Evolutionary conservation across 192 early-diverging fungal species (phyloP).

Genomic region (Mortierella alpina): DNA sequence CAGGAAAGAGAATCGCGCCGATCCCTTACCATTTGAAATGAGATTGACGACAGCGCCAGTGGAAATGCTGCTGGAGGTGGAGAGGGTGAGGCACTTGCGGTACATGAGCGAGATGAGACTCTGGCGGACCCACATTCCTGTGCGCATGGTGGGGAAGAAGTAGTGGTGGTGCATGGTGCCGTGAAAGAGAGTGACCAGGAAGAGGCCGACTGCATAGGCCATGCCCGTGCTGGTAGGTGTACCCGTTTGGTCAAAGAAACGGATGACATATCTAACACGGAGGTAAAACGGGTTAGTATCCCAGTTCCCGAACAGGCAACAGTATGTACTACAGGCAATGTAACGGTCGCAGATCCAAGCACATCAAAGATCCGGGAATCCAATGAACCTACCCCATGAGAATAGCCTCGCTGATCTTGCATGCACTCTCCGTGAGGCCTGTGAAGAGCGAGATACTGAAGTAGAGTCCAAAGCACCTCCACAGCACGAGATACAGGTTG

Average conservation of each 20-base stretch:
- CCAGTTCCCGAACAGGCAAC: no score
- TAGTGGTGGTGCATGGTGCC: constrained; percentile 55
- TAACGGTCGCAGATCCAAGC: no score
- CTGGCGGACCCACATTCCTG: constrained; percentile 49
- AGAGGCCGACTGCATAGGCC: constrained; percentile 47
- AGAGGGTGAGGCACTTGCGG: constrained; percentile 50
- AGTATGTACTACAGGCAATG: neutral
- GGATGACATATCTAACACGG: constrained; percentile 38
- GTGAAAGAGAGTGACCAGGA: constrained; percentile 52
- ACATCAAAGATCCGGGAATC: no score
- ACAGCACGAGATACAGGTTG: constrained; percentile 40
- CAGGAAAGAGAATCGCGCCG: neutral
- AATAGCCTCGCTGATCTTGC: constrained; percentile 57
- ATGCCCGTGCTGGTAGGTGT: constrained; percentile 31
- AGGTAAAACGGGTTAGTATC: neutral
- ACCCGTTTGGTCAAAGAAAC: constrained; percentile 36
- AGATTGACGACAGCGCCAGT: constrained; percentile 55
- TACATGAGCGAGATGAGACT: constrained; percentile 54
- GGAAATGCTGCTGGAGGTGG: constrained; percentile 51
- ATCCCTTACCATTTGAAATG: constrained; percentile 52
- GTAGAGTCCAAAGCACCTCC: constrained; percentile 45
- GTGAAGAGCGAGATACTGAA: constrained; percentile 36
- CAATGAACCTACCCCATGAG: constrained; percentile 50
- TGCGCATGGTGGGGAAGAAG: constrained; percentile 56
- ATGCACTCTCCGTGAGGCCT: constrained; percentile 37